Evolutionary conservation across 169 alveolate genomes (phyloP).

Genomic region (Toxoplasma gondii): DNA sequence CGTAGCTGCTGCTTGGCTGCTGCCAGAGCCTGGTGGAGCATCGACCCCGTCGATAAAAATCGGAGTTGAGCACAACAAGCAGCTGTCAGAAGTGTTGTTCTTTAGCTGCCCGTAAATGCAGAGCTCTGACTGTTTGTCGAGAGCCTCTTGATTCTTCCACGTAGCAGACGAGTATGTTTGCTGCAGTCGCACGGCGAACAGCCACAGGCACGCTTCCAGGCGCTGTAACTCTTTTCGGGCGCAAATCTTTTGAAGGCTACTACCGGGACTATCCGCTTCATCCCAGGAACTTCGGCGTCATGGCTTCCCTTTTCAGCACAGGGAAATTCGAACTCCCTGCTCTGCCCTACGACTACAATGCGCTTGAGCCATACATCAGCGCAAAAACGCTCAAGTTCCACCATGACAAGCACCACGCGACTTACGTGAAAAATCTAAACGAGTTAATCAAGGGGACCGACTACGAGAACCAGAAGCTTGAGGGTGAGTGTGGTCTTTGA

Average conservation of each 20-base stretch:
- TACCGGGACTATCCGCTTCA: background rate
- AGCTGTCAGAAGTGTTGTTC: too few species aligned
- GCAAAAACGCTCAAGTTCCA: conserved; percentile 92
- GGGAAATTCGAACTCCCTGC: conserved; percentile 84
- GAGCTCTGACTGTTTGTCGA: too few species aligned
- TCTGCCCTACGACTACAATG: conserved; percentile 91
- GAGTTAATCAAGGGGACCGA: conserved; percentile 72
- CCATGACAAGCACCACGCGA: conserved; percentile 83
- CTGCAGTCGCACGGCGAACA: background rate
- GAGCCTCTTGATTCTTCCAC: background rate
- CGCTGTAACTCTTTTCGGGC: background rate
- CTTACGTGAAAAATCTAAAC: conserved; percentile 38
- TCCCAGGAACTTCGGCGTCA: background rate
- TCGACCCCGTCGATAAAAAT: too few species aligned
- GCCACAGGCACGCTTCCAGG: background rate
- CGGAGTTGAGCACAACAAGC: too few species aligned
- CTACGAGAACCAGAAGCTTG: conserved; percentile 60
- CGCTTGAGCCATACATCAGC: conserved; percentile 93
- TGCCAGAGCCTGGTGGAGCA: too few species aligned
- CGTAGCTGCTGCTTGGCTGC: too few species aligned
- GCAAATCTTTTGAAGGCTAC: too few species aligned
- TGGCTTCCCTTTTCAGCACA: background rate
- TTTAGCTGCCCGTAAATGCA: too few species aligned
- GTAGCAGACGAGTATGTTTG: background rate
- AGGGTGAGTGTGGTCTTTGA: conserved; percentile 42